Evolutionary conservation across 2,329 filamentous ascomycete genomes (phyloP).

Genomic region (Myriosclerotinia scirpicola): DNA sequence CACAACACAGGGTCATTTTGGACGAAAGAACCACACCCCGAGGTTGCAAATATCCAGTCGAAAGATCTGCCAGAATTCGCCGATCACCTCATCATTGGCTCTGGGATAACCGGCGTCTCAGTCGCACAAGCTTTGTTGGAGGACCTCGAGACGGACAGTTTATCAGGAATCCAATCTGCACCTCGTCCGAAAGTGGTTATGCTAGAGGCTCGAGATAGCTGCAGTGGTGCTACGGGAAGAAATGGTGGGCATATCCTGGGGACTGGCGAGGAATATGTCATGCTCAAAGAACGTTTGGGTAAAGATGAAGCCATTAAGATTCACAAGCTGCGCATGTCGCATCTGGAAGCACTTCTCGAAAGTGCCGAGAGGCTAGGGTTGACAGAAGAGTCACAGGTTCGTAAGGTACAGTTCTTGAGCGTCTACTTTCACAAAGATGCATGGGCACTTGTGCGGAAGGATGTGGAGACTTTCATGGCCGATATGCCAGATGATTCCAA

Average conservation of each 20-base stretch:
- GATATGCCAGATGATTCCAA: constrained; percentile 14
- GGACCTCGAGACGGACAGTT: not conserved
- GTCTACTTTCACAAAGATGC: constrained; percentile 9
- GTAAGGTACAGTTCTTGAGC: constrained; percentile 8
- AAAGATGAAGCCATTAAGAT: constrained; percentile 1
- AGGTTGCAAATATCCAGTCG: constrained; percentile 4
- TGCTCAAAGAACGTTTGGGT: constrained; percentile 9
- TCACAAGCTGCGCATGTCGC: not conserved
- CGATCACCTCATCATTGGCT: constrained; percentile 32
- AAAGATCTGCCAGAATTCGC: not conserved
- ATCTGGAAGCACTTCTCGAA: constrained; percentile 6
- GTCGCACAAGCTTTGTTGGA: constrained; percentile 35
- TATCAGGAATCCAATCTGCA: constrained; percentile 43
- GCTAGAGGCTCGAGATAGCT: constrained; percentile 74
- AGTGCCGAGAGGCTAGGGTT: not conserved
- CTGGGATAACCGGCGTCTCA: constrained; percentile 27
- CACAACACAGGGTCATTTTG: constrained; percentile 15
- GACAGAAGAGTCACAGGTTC: constrained; percentile 15
- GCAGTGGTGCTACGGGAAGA: constrained; percentile 73
- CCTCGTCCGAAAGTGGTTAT: constrained; percentile 57
- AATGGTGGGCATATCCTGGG: constrained; percentile 46
- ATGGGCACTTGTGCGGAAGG: constrained; percentile 1
- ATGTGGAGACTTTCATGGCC: constrained; percentile 8
- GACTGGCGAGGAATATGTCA: constrained; percentile 16
- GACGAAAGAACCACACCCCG: constrained; percentile 15